phyloP scores from a whole-genome alignment of 2,329 filamentous ascomycete species.

The Alternaria conjuncta region DNA sequence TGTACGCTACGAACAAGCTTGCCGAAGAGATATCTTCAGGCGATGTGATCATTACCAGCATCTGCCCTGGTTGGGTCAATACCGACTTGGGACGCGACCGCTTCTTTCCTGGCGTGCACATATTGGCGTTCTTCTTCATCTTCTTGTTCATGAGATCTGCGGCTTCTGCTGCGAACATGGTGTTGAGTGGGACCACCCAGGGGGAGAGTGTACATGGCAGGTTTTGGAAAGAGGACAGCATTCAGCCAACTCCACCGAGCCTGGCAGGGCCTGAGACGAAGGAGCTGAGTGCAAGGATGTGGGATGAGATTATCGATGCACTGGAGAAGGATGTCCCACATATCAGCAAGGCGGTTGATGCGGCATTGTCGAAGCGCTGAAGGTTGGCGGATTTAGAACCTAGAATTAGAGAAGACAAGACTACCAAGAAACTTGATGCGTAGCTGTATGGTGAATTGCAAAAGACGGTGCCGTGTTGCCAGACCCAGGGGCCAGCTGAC shows the following conservation, averaged over 20 bases:
- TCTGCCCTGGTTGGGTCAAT: conserved; percentile 43
- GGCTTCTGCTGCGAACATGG: conserved; percentile 37
- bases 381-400: background rate
- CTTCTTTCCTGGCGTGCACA: conserved; percentile 32
- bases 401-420: background rate
- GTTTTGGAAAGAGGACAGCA: conserved; percentile 46
- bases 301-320: conserved; percentile 43
- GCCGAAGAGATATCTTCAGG: conserved; percentile 33
- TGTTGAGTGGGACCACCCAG: conserved; percentile 44
- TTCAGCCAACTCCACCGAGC: conserved; percentile 38
- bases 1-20: conserved; percentile 40
- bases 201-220: conserved; percentile 43
- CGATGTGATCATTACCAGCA: conserved; percentile 46
- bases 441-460: background rate
- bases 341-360: conserved; percentile 14
- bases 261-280: conserved; percentile 42
- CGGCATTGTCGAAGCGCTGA: conserved; percentile 4
- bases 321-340: conserved; percentile 39
- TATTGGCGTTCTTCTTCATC: conserved; percentile 30
- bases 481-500: background rate
- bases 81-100: conserved; percentile 42
- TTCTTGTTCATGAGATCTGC: conserved; percentile 33
- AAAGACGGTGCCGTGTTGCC: background rate
- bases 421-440: background rate
- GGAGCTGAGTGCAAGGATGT: conserved; percentile 36